Conservation (phyloP, 2,329 filamentous ascomycete genomes). For the Emericellopsis atlantica region DNA sequence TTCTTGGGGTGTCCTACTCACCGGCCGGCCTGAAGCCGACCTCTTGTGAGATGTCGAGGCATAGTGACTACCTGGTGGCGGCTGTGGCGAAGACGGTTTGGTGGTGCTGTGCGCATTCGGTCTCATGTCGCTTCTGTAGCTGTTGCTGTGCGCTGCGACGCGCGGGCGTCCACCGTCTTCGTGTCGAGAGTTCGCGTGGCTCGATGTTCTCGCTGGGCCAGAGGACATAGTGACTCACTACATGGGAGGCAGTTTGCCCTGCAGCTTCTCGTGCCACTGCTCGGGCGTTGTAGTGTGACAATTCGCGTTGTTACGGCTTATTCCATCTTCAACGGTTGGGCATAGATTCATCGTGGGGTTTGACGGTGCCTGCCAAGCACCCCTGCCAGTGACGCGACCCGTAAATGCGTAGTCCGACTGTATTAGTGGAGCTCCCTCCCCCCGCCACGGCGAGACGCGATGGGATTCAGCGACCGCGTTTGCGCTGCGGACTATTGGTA, state of each 20-base stretch:
- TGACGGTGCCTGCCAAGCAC: too few relatives aligned
- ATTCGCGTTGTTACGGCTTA: too few relatives aligned
- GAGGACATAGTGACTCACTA: constrained; percentile 26
- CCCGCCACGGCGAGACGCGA: too few relatives aligned
- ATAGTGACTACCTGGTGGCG: constrained; percentile 14
- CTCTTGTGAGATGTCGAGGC: constrained; percentile 40
- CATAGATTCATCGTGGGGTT: too few relatives aligned
- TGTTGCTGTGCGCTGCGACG: constrained; percentile 19
- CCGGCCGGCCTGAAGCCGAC: constrained; percentile 39
- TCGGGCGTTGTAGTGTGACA: too few relatives aligned
- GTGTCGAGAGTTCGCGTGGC: constrained; percentile 26
- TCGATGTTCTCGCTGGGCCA: constrained; percentile 25
- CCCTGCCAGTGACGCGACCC: too few relatives aligned
- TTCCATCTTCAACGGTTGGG: too few relatives aligned
- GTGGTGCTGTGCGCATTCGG: neutral
- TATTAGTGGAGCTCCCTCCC: too few relatives aligned
- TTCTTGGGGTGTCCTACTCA: constrained; percentile 29
- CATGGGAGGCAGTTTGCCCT: constrained; percentile 13
- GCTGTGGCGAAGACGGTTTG: constrained; percentile 20
- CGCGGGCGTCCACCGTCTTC: constrained; percentile 22
- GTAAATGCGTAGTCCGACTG: too few relatives aligned
- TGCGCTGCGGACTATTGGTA: too few relatives aligned
- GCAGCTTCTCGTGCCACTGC: too few relatives aligned
- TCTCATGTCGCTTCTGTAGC: constrained; percentile 18
- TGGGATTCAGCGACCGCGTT: too few relatives aligned